Evolutionary conservation across 805 yeast species (phyloP), one percentile per base, ranked within the genome.

Genomic region (Myxozyma melibiosi): DNA sequence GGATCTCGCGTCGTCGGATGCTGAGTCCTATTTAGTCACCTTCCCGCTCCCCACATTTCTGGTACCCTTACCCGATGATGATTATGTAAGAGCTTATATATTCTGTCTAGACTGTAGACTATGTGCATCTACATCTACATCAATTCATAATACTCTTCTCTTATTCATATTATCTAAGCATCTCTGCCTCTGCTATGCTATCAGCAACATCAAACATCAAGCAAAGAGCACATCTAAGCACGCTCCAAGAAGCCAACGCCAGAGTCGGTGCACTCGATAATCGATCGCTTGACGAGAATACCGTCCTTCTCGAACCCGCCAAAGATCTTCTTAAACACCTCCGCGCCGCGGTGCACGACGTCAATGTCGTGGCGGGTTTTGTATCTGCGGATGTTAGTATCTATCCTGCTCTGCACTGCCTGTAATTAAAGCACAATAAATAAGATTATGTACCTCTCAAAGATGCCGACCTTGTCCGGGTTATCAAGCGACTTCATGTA

Each of bases 231-330:
- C 33, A 28, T 44, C 37, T 57, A 57, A 27, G 38, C 54, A 18
- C 58, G 37, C 25, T 22, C 53, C 30, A 58, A 30, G 62, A 56
- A 58, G 18, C 62, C 62, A 25, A 58, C 48, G 24, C 57, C 62
- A 28, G 47, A 24, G 34, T 55, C 61, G 14, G 24, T 16, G 37
- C 50, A 18, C 25, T 30, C 34, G 37, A 24, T 18, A 25, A 57
- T 31, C 11, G 9, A 18, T 6, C 42, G 22, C 18, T 31, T 44
- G 18, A 25, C 39, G 25, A 58, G 38, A 13, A 52, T 40, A 7
- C 33, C 42, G 30, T 46, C 47, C 24, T 34, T 42, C 13, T 47
- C 55, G 11, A 58, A 24, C n/a, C 18, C 41, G 24, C 46, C 46
- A 52, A 60, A 60, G 37, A 37, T 44, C 27, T 48, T 34, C 41